These are phyloP conservation scores for Phycomyces blakesleeanus DNA, from an alignment of 192 early-diverging fungal genomes.

Conservation along the genomic window DNA sequence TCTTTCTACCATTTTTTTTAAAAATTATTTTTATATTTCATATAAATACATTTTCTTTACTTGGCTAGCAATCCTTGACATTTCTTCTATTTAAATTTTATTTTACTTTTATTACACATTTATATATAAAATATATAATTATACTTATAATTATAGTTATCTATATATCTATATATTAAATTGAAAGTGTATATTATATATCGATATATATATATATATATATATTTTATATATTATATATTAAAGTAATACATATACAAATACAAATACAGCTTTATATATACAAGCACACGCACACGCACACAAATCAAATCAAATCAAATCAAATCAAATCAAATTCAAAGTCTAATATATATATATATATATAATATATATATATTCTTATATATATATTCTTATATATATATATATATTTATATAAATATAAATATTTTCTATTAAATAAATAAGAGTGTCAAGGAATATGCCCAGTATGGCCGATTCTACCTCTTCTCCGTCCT, in stretches of 20 bases:
- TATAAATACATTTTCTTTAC: conserved; percentile 4
- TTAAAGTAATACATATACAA: background rate
- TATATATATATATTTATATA: background rate
- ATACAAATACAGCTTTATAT: background rate
- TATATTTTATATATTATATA: conserved; percentile 6
- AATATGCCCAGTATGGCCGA: background rate
- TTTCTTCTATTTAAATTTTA: too few species aligned
- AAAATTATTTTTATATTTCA: too few species aligned
- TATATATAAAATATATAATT: background rate
- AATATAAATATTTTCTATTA: background rate
- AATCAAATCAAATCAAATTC: background rate
- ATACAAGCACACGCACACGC: background rate
- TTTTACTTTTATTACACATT: background rate
- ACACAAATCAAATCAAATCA: background rate
- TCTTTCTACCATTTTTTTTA: too few species aligned
- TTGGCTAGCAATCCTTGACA: background rate
- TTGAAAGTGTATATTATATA: too few species aligned
- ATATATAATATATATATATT: background rate
- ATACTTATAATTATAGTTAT: background rate
- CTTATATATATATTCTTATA: background rate
- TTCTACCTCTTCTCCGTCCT: background rate
- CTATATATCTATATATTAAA: too few species aligned
- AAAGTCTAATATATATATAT: too few species aligned
- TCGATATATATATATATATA: too few species aligned
- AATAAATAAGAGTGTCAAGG: background rate